Evolutionary conservation across 1,139 yeast species (phyloP).

Genomic region (Pneumocystis canis): DNA sequence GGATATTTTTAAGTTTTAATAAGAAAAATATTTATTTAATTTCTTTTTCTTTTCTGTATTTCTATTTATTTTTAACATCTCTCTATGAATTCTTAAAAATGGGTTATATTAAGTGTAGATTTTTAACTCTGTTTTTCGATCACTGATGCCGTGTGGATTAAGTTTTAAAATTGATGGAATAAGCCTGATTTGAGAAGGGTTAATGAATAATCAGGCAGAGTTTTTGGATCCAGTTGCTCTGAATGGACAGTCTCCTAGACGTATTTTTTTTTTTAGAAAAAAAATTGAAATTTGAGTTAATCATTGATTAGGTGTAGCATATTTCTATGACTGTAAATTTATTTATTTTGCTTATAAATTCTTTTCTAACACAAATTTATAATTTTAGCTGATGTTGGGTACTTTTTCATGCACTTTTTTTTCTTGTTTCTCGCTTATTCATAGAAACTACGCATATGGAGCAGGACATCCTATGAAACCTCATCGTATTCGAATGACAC

Average conservation of each 20-base stretch:
- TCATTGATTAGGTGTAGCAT: slow-evolving; percentile 15
- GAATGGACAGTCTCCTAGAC: slow-evolving; percentile 5
- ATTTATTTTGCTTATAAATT: neutral
- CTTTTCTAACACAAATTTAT: neutral
- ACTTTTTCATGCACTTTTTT: slow-evolving; percentile 34
- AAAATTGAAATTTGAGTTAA: neutral
- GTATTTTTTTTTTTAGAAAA: neutral
- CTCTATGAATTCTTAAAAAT: too few species aligned
- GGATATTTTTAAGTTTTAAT: too few species aligned
- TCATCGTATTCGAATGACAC: slow-evolving; percentile 97
- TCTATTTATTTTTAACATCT: neutral
- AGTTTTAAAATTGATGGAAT: neutral
- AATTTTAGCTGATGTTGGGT: neutral
- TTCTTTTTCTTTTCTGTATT: neutral
- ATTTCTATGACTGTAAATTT: slow-evolving; percentile 17
- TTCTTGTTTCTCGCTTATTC: slow-evolving; percentile 37
- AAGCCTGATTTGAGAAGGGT: neutral
- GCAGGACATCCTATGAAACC: slow-evolving; percentile 99
- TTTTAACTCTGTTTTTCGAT: neutral
- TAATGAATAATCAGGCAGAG: neutral
- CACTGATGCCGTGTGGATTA: neutral
- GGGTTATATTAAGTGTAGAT: too few species aligned
- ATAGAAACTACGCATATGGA: slow-evolving; percentile 83
- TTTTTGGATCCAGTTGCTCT: slow-evolving; percentile 7
- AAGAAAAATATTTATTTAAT: neutral